phyloP scores from a whole-genome alignment of 2,329 filamentous ascomycete species.

The Sphaerulina vaccinii region DNA sequence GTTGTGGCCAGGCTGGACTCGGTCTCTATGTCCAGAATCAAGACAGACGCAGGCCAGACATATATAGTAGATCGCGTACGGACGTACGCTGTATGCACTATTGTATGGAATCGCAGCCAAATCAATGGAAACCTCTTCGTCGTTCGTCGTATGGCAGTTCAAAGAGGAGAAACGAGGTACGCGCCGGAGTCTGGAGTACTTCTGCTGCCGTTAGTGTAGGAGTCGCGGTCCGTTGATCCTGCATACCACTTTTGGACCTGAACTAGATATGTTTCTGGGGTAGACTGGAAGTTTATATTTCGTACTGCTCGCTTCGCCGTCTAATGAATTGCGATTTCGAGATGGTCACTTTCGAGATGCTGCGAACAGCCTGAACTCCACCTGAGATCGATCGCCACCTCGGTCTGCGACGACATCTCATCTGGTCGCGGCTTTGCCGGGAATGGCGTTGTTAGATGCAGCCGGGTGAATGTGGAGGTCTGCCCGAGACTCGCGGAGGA shows the following conservation, averaged over 20 bases:
- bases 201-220: no score
- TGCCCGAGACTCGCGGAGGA: neutral
- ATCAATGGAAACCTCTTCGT: neutral
- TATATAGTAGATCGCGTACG: neutral
- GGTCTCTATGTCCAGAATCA: neutral
- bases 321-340: no score
- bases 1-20: neutral
- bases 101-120: neutral
- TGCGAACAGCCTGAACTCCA: no score
- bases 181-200: no score
- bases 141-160: neutral
- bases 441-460: neutral
- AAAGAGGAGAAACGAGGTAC: neutral
- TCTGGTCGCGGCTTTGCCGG: no score
- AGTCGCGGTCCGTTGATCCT: neutral
- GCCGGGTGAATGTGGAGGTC: neutral
- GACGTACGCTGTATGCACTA: no score
- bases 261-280: neutral
- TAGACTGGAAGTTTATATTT: neutral
- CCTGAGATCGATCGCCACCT: no score
- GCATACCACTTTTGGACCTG: neutral
- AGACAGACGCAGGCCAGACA: neutral
- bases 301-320: neutral
- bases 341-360: no score
- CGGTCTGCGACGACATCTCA: no score